Evolutionary conservation across 495 filamentous ascomycete genomes (phyloP).

Genomic region (Oleoguttula mirabilis): DNA sequence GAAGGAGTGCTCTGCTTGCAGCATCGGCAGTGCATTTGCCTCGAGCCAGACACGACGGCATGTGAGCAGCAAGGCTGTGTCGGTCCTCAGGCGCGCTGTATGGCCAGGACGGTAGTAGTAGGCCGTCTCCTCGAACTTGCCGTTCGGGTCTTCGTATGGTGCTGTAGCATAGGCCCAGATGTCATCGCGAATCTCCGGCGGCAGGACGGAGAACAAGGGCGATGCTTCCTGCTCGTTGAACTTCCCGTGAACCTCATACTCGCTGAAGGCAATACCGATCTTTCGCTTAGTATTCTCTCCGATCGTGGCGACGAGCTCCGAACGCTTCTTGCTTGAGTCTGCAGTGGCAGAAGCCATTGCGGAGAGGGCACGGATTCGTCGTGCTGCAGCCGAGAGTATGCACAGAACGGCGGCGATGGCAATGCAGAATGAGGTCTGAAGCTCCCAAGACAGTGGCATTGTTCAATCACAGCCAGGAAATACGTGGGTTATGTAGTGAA

Average conservation of each 20-base stretch:
- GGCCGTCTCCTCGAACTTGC: conserved; percentile 11
- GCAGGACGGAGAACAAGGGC: conserved; percentile 25
- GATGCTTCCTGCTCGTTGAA: conserved; percentile 11
- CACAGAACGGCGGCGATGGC: too few relatives aligned
- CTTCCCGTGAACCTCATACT: conserved; percentile 3
- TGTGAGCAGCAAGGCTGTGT: conserved; percentile 24
- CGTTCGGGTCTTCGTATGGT: conserved; percentile 20
- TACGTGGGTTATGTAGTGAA: too few relatives aligned
- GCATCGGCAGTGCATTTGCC: conserved; percentile 20
- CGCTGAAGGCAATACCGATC: neutral
- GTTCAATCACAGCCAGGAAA: too few relatives aligned
- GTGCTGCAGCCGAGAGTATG: too few relatives aligned
- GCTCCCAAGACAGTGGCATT: too few relatives aligned
- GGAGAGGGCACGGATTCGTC: too few relatives aligned
- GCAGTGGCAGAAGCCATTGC: too few relatives aligned
- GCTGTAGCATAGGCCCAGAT: conserved; percentile 28
- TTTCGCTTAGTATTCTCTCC: neutral
- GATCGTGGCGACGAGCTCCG: neutral
- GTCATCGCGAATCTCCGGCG: conserved; percentile 24
- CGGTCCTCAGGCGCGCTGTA: conserved; percentile 18
- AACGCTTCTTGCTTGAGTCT: too few relatives aligned
- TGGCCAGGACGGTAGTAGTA: conserved; percentile 26
- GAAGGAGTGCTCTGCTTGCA: conserved; percentile 19
- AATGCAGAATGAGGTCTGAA: too few relatives aligned
- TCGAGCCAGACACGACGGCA: conserved; percentile 26